Percentiles rank a stretch among this genome's conserved stretches.
Evolutionary conservation across 345 rosid species (phyloP).

Genomic region (Aquilaria malaccensis): DNA sequence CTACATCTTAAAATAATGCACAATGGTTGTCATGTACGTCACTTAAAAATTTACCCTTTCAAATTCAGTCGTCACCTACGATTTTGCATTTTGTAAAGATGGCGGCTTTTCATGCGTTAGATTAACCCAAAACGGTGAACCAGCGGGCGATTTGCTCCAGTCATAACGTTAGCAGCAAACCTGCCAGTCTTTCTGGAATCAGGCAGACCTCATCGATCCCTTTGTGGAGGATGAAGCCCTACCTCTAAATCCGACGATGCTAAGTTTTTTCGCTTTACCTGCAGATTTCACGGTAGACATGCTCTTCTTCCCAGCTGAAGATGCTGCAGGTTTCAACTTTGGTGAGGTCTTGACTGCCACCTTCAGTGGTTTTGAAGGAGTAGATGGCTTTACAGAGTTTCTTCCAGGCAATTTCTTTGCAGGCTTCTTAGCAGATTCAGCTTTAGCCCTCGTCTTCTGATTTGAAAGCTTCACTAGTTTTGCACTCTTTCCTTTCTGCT

Average conservation of each 20-base stretch:
- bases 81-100: too few relatives aligned
- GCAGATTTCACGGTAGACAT: slow-evolving; percentile 14
- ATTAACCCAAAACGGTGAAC: too few relatives aligned
- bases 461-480: slow-evolving; percentile 36
- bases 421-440: slow-evolving; percentile 13
- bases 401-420: slow-evolving; percentile 26
- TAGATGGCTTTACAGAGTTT: slow-evolving; percentile 30
- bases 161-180: neutral
- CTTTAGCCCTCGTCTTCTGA: slow-evolving; percentile 32
- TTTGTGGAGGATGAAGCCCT: slow-evolving; percentile 41
- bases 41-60: too few relatives aligned
- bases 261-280: slow-evolving; percentile 38
- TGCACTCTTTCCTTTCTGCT: slow-evolving; percentile 48
- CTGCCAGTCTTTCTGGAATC: slow-evolving; percentile 4
- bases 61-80: too few relatives aligned
- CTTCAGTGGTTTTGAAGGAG: slow-evolving; percentile 34
- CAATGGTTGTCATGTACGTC: too few relatives aligned
- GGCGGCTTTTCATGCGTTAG: too few relatives aligned
- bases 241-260: slow-evolving; percentile 75
- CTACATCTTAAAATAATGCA: too few relatives aligned
- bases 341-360: slow-evolving; percentile 20
- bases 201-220: slow-evolving; percentile 31
- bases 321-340: slow-evolving; percentile 1
- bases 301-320: slow-evolving; percentile 20
- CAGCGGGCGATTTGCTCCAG: too few relatives aligned